Evolutionary conservation across 345 rosid species (phyloP), one percentile per base, ranked within the genome.

Genomic region (Reutealis trisperma): DNA sequence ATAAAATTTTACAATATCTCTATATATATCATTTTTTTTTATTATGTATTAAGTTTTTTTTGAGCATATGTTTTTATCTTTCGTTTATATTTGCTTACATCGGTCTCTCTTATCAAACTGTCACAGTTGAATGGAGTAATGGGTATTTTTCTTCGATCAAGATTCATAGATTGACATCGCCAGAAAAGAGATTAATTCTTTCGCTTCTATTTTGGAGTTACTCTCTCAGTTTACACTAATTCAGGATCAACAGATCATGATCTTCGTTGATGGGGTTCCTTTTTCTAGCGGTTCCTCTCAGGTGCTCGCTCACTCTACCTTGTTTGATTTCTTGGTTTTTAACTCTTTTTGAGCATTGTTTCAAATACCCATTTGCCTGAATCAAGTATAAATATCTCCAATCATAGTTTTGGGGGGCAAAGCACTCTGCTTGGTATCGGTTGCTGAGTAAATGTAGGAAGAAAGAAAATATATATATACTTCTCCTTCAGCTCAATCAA

Each of bases 251-350:
- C 24, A 19, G 22, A 51, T 21, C 69, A 80, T 80, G 83, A 80
- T 80, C 60, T 65, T 71, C 8, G 73, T 80, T 34, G 77, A 75
- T 58, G 79, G 72, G 12, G 30, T 54, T 47, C 83, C 51, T n/a
- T 65, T 75, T 64, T 25, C 72, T 14, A 9, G 63, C 51, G 15
- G 2, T 19, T 70, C 75, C 49, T 74, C 83, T 45, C 71, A 63
- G 76, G 61, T 67, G 27, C n/a, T 49, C 59, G 19, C 34, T 2
- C 49, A 3, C 62, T 44, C 24, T 45, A 49, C 13, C 24, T 63
- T 67, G 5, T 49, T 1, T 47, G 61, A 3, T 54, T 54, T 3
- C 16, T n/a, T 54, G n/a, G 7, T 54, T 54, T 54, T 52, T 34
- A 24, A 13, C 51, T 19, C 42, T 25, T 4, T 37, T 37, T 45